A percentile compares a stretch with the other conserved stretches of the same genome.
These are phyloP conservation scores for Medicago lupulina DNA, from an alignment of 306 rosid genomes.

Conservation along the genomic window DNA sequence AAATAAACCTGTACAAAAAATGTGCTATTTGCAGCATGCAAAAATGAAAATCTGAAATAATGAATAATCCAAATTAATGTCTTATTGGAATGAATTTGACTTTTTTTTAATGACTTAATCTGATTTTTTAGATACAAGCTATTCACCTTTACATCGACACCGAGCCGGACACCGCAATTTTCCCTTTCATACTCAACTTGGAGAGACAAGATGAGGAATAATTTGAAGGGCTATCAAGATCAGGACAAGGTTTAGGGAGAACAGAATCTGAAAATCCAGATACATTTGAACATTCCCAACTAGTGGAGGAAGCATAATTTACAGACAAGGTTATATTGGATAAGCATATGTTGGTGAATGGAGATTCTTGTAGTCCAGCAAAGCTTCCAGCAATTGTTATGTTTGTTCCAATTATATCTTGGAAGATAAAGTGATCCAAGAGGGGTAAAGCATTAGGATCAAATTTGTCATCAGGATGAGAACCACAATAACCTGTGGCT, in stretches of 20 bases:
- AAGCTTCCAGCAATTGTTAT: slow-evolving; percentile 82
- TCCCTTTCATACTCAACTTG: slow-evolving; percentile 41
- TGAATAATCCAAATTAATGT: slow-evolving; percentile 56
- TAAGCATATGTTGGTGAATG: slow-evolving; percentile 79
- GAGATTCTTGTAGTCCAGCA: slow-evolving; percentile 79
- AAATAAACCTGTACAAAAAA: slow-evolving; percentile 86
- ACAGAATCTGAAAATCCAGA: slow-evolving; percentile 79
- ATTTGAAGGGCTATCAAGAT: slow-evolving; percentile 55
- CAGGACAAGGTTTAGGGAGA: slow-evolving; percentile 77
- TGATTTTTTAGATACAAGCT: slow-evolving; percentile 41
- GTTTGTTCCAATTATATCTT: slow-evolving; percentile 69
- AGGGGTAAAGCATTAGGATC: slow-evolving; percentile 86
- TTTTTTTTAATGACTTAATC: slow-evolving; percentile 35
- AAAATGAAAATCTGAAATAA: slow-evolving; percentile 53
- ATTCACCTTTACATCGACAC: slow-evolving; percentile 45
- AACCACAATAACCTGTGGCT: slow-evolving; percentile 77
- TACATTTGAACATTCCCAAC: slow-evolving; percentile 85
- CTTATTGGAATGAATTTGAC: slow-evolving; percentile 75
- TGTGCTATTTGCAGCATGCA: slow-evolving; percentile 63
- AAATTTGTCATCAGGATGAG: slow-evolving; percentile 85
- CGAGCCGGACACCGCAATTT: slow-evolving; percentile 36
- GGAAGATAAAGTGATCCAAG: slow-evolving; percentile 66
- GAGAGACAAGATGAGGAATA: slow-evolving; percentile 61
- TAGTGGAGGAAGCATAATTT: slow-evolving; percentile 54
- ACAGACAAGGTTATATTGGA: slow-evolving; percentile 72